Conservation (phyloP, 1,139 yeast genomes). For the Suhomyces atakaporum region DNA sequence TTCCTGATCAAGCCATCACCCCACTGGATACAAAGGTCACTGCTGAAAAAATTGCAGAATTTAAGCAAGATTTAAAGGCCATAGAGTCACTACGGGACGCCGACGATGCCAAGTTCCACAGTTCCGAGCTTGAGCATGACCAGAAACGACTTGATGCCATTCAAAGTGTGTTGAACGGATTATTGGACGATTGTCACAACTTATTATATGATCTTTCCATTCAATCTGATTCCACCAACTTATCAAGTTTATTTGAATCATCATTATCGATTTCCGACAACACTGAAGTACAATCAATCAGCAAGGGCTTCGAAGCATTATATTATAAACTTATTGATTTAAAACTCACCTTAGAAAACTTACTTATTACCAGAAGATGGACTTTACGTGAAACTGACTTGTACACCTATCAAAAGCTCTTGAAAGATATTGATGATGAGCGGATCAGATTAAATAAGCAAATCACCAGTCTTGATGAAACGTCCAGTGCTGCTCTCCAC, state of each 20-base stretch:
- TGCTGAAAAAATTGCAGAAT: slow-evolving; percentile 17
- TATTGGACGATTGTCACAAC: slow-evolving; percentile 80
- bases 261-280: slow-evolving; percentile 11
- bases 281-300: slow-evolving; percentile 8
- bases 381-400: slow-evolving; percentile 93
- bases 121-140: slow-evolving; percentile 20
- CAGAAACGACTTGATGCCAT: slow-evolving; percentile 28
- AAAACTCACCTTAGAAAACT: slow-evolving; percentile 73
- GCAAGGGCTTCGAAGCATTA: slow-evolving; percentile 23
- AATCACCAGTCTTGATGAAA: slow-evolving; percentile 17
- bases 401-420: slow-evolving; percentile 72
- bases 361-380: slow-evolving; percentile 93
- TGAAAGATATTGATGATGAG: slow-evolving; percentile 70
- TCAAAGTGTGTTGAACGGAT: slow-evolving; percentile 68
- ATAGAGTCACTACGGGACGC: slow-evolving; percentile 36
- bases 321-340: slow-evolving; percentile 54
- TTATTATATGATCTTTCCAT: slow-evolving; percentile 69
- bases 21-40: slow-evolving; percentile 3
- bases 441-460: slow-evolving; percentile 51
- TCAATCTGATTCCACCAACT: slow-evolving; percentile 41
- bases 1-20: slow-evolving; percentile 1
- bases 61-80: slow-evolving; percentile 29
- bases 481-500: slow-evolving; percentile 34
- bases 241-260: slow-evolving; percentile 33
- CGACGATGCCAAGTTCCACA: slow-evolving; percentile 35